These are phyloP conservation scores for Acmispon strigosus DNA, from an alignment of 306 rosid species.

Conservation along the genomic window DNA sequence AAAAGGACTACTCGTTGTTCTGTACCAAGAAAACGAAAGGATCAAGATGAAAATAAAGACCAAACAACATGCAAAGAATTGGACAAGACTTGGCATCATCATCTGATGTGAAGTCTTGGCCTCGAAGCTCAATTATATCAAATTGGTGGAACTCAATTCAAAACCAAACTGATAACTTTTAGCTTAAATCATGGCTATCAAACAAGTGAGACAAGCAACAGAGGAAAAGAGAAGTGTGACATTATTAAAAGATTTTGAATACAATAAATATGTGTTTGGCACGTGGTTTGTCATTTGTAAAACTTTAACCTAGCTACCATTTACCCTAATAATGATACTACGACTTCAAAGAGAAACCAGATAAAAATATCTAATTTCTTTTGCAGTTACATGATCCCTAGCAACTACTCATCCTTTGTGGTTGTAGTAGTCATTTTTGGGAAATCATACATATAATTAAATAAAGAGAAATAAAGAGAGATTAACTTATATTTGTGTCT, in stretches of 20 bases:
- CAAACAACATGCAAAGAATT: constrained; percentile 9
- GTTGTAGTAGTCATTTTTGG: too few species aligned
- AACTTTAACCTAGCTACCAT: not conserved
- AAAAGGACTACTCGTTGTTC: not conserved
- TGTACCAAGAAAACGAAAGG: constrained; percentile 5
- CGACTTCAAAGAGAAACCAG: not conserved
- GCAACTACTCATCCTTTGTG: not conserved
- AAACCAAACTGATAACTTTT: constrained; percentile 19
- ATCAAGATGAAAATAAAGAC: not conserved
- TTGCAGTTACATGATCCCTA: not conserved
- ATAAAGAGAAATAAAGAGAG: too few species aligned
- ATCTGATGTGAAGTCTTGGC: constrained; percentile 26
- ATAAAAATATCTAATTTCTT: not conserved
- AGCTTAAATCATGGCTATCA: constrained; percentile 12
- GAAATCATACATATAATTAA: too few species aligned
- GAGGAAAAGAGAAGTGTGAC: not conserved
- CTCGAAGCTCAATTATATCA: constrained; percentile 16
- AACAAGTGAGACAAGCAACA: not conserved
- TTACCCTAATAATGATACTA: not conserved
- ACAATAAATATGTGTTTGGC: not conserved
- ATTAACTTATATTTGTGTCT: too few species aligned
- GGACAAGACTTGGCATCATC: constrained; percentile 27
- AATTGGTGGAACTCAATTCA: constrained; percentile 30
- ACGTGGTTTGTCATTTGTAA: not conserved
- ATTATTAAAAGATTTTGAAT: not conserved